Base-by-base conservation (phyloP, 208 protist species). In the Leishmania major region DNA sequence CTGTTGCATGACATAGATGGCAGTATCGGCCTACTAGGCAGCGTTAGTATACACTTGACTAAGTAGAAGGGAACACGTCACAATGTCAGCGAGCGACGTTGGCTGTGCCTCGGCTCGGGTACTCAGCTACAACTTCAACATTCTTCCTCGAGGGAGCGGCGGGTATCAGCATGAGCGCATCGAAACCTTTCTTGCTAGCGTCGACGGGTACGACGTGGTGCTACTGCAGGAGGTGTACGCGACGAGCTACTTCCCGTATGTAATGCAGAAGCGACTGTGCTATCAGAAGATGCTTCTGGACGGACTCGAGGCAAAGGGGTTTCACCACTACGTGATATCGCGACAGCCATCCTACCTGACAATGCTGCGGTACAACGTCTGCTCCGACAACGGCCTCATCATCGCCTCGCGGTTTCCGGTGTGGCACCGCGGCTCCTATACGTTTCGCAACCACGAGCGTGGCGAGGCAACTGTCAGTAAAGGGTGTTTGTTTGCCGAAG, bases 41-140 rank as follows among this genome's bases (percentile, higher is more conserved):
- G n/a, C 22, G 1, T 37, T 17, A 47, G 66, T 13, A 13, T 49
- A 7, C 25, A 53, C 22, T 13, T 53, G 10, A 74, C 25, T 3
- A 10, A 19, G 25, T 53, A 74, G 25, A 55, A 51, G n/a, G 13
- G 7, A 47, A 78, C 45, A n/a, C 40, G 47, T 40, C 8, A 72
- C 2, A 3, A 84, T 88, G 78, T 79, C 84, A 37, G 66, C 72
- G n/a, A 37, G 28, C 7, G 73, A 80, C 28, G 8, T 57, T 47
- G 11, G 57, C 35, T 76, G 43, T 49, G 84, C 82, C 69, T 75
- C 79, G 25, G 88, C 88, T 31, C 95, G 95, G 28, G 92, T 96
- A 53, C 86, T 98, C 69, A 97, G 92, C 81, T 98, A 96, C 82
- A 98, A 98, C 82, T 95, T 98, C 78, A 97, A 96, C 81, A 91